phyloP scores from a whole-genome alignment of 148 eudicot species.

The Camellia granthamiana region DNA sequence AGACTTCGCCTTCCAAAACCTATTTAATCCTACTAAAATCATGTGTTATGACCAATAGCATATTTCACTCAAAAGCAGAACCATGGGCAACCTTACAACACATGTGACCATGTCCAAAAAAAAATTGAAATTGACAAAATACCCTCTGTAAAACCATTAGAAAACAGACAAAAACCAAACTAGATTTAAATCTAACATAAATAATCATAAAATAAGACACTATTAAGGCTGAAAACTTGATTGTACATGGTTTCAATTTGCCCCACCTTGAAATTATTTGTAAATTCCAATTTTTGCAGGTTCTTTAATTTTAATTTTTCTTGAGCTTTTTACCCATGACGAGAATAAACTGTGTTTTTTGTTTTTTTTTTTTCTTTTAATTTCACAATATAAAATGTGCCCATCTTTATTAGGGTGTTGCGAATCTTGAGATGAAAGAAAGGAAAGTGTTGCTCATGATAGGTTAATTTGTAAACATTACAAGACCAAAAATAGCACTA shows the following conservation, averaged over 20 bases:
- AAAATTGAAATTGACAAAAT: neutral
- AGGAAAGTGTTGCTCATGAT: neutral
- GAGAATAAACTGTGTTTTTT: neutral
- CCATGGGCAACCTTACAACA: neutral
- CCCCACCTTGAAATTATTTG: neutral
- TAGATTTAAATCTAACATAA: neutral
- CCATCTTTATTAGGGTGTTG: neutral
- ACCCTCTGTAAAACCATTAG: neutral
- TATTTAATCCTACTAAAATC: neutral
- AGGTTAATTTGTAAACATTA: neutral
- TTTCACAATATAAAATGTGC: neutral
- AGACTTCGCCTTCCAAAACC: neutral
- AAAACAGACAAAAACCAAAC: neutral
- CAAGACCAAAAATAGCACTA: neutral
- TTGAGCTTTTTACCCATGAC: neutral
- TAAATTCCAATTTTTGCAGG: neutral
- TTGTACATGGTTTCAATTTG: neutral
- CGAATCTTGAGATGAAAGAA: neutral
- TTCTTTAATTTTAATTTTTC: neutral
- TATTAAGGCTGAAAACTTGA: neutral
- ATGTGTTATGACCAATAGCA: neutral
- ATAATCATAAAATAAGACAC: neutral
- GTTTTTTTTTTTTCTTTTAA: neutral
- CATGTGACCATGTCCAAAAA: neutral
- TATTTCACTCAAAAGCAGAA: neutral